phyloP scores from a whole-genome alignment of 1,284 basidiomycete genomes.

The Cutaneotrichosporon sp. region DNA sequence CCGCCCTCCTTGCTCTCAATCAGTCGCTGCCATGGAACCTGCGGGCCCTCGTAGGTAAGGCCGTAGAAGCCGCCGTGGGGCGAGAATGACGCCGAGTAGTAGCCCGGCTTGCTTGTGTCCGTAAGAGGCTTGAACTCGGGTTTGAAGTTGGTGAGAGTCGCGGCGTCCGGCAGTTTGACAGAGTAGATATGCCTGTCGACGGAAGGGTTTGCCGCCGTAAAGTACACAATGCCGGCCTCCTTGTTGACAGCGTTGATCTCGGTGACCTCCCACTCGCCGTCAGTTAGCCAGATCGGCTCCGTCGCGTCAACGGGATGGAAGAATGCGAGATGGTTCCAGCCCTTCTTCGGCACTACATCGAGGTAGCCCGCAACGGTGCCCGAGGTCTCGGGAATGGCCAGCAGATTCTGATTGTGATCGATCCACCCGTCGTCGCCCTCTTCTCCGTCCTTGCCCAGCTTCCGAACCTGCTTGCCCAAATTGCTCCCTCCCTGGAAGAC shows the following conservation, averaged over 20 bases:
- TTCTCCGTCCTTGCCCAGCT: constrained; percentile 71
- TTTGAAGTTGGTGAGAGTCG: constrained; percentile 24
- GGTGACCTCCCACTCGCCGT: constrained; percentile 84
- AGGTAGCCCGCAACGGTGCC: constrained; percentile 61
- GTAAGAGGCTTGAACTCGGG: constrained; percentile 57
- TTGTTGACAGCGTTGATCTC: constrained; percentile 68
- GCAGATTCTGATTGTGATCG: constrained; percentile 54
- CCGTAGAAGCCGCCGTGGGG: constrained; percentile 79
- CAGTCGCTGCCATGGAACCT: constrained; percentile 80
- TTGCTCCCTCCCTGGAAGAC: constrained; percentile 57
- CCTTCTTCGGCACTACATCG: constrained; percentile 77
- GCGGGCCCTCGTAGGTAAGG: constrained; percentile 72
- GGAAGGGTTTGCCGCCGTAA: constrained; percentile 76
- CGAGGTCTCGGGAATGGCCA: constrained; percentile 33
- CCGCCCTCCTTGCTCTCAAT: constrained; percentile 58
- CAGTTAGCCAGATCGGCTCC: constrained; percentile 73
- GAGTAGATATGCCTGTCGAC: constrained; percentile 80
- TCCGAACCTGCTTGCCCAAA: constrained; percentile 62
- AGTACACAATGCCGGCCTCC: constrained; percentile 69
- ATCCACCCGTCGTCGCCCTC: constrained; percentile 92
- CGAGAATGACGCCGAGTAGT: constrained; percentile 69
- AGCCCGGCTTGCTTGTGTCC: constrained; percentile 59
- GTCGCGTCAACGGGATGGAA: constrained; percentile 68
- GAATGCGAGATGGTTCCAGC: constrained; percentile 83
- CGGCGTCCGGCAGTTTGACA: constrained; percentile 57